Conservation (phyloP, 257 asterid genomes). For the Echites panduratus region DNA sequence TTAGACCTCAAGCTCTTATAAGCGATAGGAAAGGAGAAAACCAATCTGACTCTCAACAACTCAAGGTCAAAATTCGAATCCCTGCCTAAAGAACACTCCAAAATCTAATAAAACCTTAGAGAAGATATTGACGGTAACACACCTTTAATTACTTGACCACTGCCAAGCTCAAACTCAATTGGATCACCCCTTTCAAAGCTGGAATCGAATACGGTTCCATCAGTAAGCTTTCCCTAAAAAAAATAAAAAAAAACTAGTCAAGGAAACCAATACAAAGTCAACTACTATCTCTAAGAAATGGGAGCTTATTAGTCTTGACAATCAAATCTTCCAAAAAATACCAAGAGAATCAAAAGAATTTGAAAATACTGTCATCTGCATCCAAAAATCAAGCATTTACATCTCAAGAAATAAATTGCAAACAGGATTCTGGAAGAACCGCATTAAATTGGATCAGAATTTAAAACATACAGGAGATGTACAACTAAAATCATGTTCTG, state of each 20-base stretch:
- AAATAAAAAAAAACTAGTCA: not conserved
- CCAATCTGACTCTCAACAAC: slow-evolving; percentile 1
- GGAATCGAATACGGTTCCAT: slow-evolving; percentile 95
- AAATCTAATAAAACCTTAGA: not conserved
- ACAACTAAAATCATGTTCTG: not conserved
- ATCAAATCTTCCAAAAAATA: slow-evolving; percentile 3
- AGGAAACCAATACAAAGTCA: not conserved
- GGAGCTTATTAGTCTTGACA: not conserved
- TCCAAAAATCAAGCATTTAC: not conserved
- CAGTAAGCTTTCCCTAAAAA: slow-evolving; percentile 84
- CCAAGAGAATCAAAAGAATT: no score
- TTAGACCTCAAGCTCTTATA: not conserved
- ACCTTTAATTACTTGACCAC: slow-evolving; percentile 97
- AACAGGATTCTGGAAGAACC: not conserved
- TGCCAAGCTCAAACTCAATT: slow-evolving; percentile 83
- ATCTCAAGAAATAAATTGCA: not conserved
- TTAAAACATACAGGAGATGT: not conserved
- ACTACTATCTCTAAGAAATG: not conserved
- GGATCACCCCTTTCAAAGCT: slow-evolving; percentile 96
- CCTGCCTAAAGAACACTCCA: no score
- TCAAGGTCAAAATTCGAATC: not conserved
- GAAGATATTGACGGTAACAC: not conserved
- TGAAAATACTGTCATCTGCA: not conserved
- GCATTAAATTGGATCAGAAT: not conserved
- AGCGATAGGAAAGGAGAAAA: not conserved